These are phyloP conservation scores for Rhizophlyctis rosea DNA, from an alignment of 192 early-diverging fungal genomes.

Conservation along the genomic window DNA sequence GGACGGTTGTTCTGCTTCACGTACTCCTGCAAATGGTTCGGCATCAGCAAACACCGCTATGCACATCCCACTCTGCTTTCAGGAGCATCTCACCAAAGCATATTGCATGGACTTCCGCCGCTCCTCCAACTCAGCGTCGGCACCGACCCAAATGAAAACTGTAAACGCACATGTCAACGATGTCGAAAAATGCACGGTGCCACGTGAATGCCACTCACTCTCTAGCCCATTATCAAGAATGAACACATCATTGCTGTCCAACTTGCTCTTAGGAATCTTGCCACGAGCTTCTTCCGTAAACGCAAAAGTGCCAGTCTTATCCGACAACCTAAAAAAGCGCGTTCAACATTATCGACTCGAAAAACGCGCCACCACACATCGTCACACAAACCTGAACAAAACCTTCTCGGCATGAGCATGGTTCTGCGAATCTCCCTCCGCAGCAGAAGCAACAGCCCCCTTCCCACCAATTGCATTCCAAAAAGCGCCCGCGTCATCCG, in stretches of 20 bases:
- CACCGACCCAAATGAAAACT: constrained; percentile 37
- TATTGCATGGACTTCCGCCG: constrained; percentile 50
- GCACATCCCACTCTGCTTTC: background rate
- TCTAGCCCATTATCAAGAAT: constrained; percentile 58
- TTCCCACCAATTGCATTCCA: constrained; percentile 59
- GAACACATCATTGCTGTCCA: constrained; percentile 67
- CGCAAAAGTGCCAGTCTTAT: constrained; percentile 19
- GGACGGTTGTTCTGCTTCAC: constrained; percentile 52
- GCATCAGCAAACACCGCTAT: constrained; percentile 5
- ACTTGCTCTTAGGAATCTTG: constrained; percentile 34
- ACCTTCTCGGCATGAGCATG: constrained; percentile 5
- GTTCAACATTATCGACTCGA: too few relatives aligned
- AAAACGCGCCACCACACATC: too few relatives aligned
- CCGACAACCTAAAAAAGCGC: constrained; percentile 41
- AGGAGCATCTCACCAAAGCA: constrained; percentile 43
- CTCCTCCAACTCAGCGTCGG: constrained; percentile 47
- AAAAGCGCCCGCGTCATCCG: too few relatives aligned
- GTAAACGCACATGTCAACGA: constrained; percentile 12
- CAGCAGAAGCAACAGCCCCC: constrained; percentile 55
- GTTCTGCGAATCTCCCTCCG: constrained; percentile 31
- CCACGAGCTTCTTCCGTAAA: constrained; percentile 59
- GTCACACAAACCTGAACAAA: too few relatives aligned
- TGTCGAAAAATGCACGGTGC: constrained; percentile 1
- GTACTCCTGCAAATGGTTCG: constrained; percentile 46
- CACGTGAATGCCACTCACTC: background rate